Evolutionary conservation across 164 flowering plant genomes (phyloP).

Genomic region (Umbilicus rupestris): DNA sequence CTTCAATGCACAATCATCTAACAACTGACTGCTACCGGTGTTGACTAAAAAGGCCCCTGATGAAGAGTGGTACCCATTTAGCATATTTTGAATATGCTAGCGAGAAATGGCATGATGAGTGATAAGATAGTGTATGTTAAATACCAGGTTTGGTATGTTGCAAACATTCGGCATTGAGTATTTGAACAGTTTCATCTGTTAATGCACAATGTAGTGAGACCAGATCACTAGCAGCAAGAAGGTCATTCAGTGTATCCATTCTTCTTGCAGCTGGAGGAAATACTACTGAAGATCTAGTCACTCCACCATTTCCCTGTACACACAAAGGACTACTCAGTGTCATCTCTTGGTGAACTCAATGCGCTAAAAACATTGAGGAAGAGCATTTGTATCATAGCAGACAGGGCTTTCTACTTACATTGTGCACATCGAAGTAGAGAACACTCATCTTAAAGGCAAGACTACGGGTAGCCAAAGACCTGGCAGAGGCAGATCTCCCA

Average conservation of each 20-base stretch:
- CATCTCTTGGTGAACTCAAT: neutral
- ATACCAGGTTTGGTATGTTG: constrained; percentile 95
- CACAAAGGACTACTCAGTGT: neutral
- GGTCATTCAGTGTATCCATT: constrained; percentile 97
- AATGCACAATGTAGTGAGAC: constrained; percentile 92
- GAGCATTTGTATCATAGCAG: no score
- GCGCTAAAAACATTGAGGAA: neutral
- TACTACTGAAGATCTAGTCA: constrained; percentile 17
- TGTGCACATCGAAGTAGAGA: constrained; percentile 73
- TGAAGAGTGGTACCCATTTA: constrained; percentile 7
- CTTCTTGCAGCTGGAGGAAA: constrained; percentile 91
- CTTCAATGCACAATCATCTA: constrained; percentile 96
- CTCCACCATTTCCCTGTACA: constrained; percentile 48
- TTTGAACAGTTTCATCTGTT: constrained; percentile 85
- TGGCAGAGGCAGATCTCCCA: constrained; percentile 86
- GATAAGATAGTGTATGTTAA: neutral
- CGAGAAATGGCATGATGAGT: neutral
- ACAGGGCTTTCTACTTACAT: no score
- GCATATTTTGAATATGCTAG: neutral
- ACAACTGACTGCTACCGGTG: constrained; percentile 90
- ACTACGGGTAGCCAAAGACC: constrained; percentile 73
- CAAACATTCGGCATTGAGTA: constrained; percentile 82
- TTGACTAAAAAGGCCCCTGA: constrained; percentile 95
- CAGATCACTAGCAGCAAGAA: constrained; percentile 95
- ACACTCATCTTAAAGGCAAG: constrained; percentile 93